phyloP scores from a whole-genome alignment of 202 grass and related monocot species.

The Carex sylvatica region DNA sequence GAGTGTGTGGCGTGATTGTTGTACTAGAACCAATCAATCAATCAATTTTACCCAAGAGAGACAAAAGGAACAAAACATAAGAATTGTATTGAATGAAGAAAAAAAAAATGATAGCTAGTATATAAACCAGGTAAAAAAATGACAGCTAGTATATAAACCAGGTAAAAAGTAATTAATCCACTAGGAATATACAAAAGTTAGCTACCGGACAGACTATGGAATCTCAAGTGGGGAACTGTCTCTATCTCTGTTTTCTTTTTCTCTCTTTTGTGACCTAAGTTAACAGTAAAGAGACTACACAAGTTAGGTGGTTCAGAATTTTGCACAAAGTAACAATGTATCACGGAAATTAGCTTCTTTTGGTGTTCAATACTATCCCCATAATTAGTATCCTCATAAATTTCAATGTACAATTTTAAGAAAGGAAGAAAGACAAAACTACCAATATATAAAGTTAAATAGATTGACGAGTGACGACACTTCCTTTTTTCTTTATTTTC shows the following conservation, averaged over 20 bases:
- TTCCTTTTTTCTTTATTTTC: background rate
- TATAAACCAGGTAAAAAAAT: background rate
- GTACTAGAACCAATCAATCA: background rate
- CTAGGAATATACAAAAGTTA: conserved; percentile 3
- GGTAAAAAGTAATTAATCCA: background rate
- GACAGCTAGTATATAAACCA: background rate
- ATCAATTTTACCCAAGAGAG: background rate
- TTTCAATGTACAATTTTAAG: background rate
- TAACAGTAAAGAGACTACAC: conserved; percentile 12
- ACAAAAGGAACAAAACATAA: conserved; percentile 16
- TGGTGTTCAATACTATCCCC: background rate
- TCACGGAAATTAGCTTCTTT: background rate
- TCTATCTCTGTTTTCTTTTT: background rate
- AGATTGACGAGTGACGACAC: background rate
- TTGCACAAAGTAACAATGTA: conserved; percentile 3
- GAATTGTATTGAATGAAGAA: background rate
- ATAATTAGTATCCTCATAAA: background rate
- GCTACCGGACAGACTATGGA: conserved; percentile 15
- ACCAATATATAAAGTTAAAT: background rate
- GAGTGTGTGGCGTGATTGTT: background rate
- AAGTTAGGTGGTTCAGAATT: background rate
- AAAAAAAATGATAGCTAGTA: conserved; percentile 5
- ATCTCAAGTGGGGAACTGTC: conserved; percentile 7
- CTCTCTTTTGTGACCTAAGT: background rate
- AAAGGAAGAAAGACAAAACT: background rate